Percentiles rank a stretch among this genome's conserved stretches.
Conservation (phyloP, 257 asterid species). For the Anisodus tanguticus region DNA sequence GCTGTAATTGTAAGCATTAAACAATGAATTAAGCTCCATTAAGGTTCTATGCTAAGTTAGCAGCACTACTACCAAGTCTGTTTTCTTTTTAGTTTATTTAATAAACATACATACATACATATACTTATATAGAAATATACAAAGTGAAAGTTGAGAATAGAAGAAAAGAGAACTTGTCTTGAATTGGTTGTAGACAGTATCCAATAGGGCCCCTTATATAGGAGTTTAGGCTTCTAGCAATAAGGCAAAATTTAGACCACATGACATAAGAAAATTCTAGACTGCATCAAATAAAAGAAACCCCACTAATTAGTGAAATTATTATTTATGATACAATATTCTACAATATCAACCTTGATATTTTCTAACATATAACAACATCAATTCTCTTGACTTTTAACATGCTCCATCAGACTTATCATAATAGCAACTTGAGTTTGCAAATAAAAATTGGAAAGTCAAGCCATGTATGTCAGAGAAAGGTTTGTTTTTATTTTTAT, state of each 20-base stretch:
- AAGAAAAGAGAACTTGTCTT: not conserved
- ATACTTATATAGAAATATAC: not conserved
- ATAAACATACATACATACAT: not conserved
- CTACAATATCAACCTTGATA: not conserved
- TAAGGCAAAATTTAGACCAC: not conserved
- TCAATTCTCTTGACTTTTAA: not conserved
- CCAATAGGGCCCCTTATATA: not conserved
- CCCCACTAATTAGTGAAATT: not conserved
- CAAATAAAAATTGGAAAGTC: not conserved
- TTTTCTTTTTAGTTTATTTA: not conserved
- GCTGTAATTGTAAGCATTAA: not conserved
- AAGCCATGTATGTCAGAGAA: not conserved
- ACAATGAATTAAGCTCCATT: not conserved
- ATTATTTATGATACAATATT: not conserved
- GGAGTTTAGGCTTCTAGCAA: not conserved
- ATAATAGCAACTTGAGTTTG: not conserved
- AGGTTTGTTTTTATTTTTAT: no score
- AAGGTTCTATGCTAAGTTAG: not conserved
- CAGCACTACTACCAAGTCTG: not conserved
- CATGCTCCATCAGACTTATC: not conserved
- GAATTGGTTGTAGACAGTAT: slow-evolving; percentile 2
- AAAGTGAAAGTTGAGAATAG: not conserved
- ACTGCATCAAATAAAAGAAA: not conserved
- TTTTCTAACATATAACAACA: not conserved
- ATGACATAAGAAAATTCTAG: not conserved